Evolutionary conservation across 177 flowering plant genomes (phyloP).

Genomic region (Vitis hybrid): DNA sequence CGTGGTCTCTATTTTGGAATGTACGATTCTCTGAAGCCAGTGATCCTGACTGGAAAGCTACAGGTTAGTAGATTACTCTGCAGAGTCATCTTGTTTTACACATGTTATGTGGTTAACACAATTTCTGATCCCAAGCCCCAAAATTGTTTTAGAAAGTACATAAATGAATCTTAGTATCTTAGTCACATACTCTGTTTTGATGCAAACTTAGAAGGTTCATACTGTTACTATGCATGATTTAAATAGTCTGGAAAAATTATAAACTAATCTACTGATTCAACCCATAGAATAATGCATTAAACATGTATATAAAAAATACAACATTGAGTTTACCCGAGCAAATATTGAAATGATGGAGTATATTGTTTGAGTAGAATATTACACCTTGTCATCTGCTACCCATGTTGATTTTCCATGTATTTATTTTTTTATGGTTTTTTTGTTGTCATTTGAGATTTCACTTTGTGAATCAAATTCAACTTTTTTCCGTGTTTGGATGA

Average conservation of each 20-base stretch:
- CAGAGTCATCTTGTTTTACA: neutral
- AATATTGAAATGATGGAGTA: too few relatives aligned
- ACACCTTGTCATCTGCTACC: neutral
- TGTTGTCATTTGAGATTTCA: neutral
- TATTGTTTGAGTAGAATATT: too few relatives aligned
- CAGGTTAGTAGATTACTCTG: slow-evolving; percentile 42
- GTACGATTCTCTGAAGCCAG: slow-evolving; percentile 93
- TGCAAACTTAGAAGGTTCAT: too few relatives aligned
- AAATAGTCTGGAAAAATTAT: too few relatives aligned
- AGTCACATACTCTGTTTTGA: too few relatives aligned
- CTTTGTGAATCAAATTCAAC: neutral
- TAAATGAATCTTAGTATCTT: neutral
- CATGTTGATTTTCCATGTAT: neutral
- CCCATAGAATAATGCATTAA: too few relatives aligned
- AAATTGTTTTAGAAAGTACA: neutral
- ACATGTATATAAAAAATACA: too few relatives aligned
- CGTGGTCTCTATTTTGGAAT: slow-evolving; percentile 92
- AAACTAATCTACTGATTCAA: too few relatives aligned
- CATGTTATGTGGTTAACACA: too few relatives aligned
- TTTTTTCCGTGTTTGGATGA: neutral
- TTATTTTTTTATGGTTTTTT: neutral
- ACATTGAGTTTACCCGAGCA: too few relatives aligned
- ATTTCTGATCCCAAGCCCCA: neutral
- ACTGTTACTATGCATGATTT: too few relatives aligned
- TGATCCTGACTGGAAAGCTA: slow-evolving; percentile 55